phyloP scores from a whole-genome alignment of 2,329 filamentous ascomycete species.

The Fusarium heterosporum region DNA sequence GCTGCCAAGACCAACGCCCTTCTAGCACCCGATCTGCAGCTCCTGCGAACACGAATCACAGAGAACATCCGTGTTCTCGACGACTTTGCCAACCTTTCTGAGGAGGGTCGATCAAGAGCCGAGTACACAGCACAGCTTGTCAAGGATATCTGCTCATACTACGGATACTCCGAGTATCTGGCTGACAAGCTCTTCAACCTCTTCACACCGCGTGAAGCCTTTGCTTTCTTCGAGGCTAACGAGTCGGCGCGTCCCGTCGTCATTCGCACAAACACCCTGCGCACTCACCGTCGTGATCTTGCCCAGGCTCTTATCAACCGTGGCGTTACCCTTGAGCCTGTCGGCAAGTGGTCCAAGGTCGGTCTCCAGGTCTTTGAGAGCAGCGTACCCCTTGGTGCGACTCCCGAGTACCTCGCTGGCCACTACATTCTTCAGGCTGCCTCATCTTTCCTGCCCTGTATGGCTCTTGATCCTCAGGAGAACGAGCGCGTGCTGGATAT shows the following conservation, averaged over 20 bases:
- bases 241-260: slow-evolving; percentile 93
- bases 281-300: slow-evolving; percentile 79
- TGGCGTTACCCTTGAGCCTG: slow-evolving; percentile 93
- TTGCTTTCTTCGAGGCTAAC: slow-evolving; percentile 99
- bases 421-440: slow-evolving; percentile 99
- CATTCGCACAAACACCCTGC: slow-evolving; percentile 95
- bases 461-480: slow-evolving; percentile 95
- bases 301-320: slow-evolving; percentile 95
- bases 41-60: slow-evolving; percentile 88
- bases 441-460: slow-evolving; percentile 95
- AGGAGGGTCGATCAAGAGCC: slow-evolving; percentile 82
- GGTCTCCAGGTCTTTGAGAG: slow-evolving; percentile 97
- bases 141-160: slow-evolving; percentile 95
- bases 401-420: slow-evolving; percentile 95
- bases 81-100: slow-evolving; percentile 84
- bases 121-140: slow-evolving; percentile 91
- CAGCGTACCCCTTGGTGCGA: slow-evolving; percentile 86
- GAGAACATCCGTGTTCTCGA: slow-evolving; percentile 93
- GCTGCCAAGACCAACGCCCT: slow-evolving; percentile 70
- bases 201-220: slow-evolving; percentile 92
- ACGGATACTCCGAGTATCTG: slow-evolving; percentile 94
- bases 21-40: slow-evolving; percentile 88
- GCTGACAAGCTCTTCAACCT: slow-evolving; percentile 95
- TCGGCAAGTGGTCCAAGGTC: slow-evolving; percentile 99
- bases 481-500: slow-evolving; percentile 92